Conservation (phyloP, 208 protist species). For the Wallacemonas sp. region DNA sequence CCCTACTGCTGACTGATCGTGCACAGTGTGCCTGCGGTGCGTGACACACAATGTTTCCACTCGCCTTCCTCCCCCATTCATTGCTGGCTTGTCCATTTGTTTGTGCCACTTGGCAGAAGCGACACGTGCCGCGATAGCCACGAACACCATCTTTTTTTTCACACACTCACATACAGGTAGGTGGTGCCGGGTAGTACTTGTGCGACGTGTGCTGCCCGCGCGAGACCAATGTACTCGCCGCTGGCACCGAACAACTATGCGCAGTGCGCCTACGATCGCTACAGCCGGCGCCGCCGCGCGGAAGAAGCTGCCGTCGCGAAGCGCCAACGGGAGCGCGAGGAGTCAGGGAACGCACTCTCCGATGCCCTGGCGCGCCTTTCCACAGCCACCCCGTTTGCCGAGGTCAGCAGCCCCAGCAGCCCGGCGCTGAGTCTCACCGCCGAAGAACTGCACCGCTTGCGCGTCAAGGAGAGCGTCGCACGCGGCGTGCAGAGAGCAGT, state of each 20-base stretch:
- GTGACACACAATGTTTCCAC: no score
- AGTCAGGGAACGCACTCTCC: not conserved
- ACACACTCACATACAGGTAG: not conserved
- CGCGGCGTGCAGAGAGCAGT: conserved; percentile 69
- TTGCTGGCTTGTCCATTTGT: no score
- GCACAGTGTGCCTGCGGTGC: no score
- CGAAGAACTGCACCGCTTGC: conserved; percentile 73
- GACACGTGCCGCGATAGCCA: no score
- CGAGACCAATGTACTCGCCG: conserved; percentile 46
- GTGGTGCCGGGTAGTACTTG: no score
- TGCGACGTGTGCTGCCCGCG: not conserved
- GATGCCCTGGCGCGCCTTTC: conserved; percentile 7
- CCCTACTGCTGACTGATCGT: no score
- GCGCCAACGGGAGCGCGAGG: conserved; percentile 5
- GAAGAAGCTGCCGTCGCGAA: conserved; percentile 14
- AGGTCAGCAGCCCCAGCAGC: not conserved
- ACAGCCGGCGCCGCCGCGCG: conserved; percentile 21
- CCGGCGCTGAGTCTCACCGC: conserved; percentile 45
- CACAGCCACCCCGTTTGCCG: conserved; percentile 2
- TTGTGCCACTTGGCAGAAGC: no score
- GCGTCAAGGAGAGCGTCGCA: conserved; percentile 66
- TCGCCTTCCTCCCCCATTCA: conserved; percentile 1
- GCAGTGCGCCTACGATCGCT: conserved; percentile 35
- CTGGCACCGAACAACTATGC: conserved; percentile 51
- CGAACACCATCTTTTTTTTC: not conserved